Evolutionary conservation across 345 rosid genomes (phyloP), one percentile per base, ranked within the genome.

Genomic region (Anacardium occidentale): DNA sequence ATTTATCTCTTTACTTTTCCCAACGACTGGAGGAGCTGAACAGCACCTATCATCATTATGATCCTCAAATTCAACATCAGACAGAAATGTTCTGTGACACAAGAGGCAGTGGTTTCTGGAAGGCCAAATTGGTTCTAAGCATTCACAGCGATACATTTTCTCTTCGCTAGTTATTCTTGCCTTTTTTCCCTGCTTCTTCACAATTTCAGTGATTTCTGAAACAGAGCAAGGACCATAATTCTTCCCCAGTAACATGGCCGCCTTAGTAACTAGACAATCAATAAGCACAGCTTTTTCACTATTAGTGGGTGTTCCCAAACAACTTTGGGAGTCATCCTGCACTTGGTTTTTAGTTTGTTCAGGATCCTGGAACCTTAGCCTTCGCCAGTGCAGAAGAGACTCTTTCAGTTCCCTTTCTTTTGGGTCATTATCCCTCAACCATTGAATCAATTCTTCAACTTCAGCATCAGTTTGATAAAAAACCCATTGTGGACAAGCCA

Each of bases 111-210:
- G 99, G 78, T 73, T 74, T 86, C 87, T 85, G 34, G 91, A 86
- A 73, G 94, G 89, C 89, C 87, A 89, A 68, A 89, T 83, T 26
- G 85, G 89, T 86, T 95, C 99, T 67, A 95, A 83, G 77, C 99
- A 95, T 75, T 84, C 85, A 56, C 99, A 95, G 55, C 97, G 79
- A 56, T 80, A 87, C 74, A 85, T 81, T 77, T 82, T 89, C 63
- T 88, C 95, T 72, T 66, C 84, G 68, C 75, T 77, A 34, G 56
- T 77, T 71, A 81, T 67, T 75, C 76, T 83, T 59, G 78, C 81
- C 83, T 82, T 85, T 79, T 89, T 85, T 66, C 85, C 90, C 60
- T 62, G 76, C 76, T 80, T 86, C 81, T 84, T 88, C 15, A 74
- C 56, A 21, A 79, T 37, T 55, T 80, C 88, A 22, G 57, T 71